Evolutionary conservation across 2,329 filamentous ascomycete genomes (phyloP).

Genomic region (Fusarium sp.): DNA sequence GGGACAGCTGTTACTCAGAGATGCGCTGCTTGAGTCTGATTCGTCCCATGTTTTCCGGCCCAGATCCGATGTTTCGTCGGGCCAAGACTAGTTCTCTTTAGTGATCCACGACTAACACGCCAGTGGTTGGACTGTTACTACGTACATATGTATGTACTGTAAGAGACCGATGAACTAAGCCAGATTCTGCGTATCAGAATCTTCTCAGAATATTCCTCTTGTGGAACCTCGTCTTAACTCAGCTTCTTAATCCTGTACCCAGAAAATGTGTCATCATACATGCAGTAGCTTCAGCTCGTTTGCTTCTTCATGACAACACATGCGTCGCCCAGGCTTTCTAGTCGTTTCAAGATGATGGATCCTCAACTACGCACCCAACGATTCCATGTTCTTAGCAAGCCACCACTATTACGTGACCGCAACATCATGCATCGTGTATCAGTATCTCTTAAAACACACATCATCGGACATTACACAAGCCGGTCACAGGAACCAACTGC

Average conservation of each 20-base stretch:
- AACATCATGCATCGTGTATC: conserved; percentile 20
- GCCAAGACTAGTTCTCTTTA: conserved; percentile 6
- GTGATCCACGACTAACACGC: conserved; percentile 14
- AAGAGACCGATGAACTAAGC: not conserved
- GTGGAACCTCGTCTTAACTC: conserved; percentile 31
- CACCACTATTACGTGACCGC: conserved; percentile 17
- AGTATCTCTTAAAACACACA: conserved; percentile 1
- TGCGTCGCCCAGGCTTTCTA: conserved; percentile 30
- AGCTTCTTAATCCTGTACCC: conserved; percentile 11
- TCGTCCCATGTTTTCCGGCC: conserved; percentile 34
- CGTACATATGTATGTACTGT: not conserved
- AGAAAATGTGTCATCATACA: conserved; percentile 39
- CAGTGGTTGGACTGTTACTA: conserved; percentile 12
- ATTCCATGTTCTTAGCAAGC: conserved; percentile 18
- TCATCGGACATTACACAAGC: conserved; percentile 16
- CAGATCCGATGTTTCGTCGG: conserved; percentile 22
- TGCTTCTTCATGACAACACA: conserved; percentile 33
- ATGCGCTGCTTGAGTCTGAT: conserved; percentile 27
- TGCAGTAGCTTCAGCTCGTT: conserved; percentile 22
- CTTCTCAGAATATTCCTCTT: conserved; percentile 13
- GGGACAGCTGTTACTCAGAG: conserved; percentile 21
- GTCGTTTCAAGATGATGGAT: conserved; percentile 38
- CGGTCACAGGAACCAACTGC: conserved; percentile 24
- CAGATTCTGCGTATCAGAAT: conserved; percentile 3
- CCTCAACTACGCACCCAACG: conserved; percentile 16